These are phyloP conservation scores for Beauveria pseudobassiana DNA, from an alignment of 2,329 filamentous ascomycete species.

Conservation along the genomic window DNA sequence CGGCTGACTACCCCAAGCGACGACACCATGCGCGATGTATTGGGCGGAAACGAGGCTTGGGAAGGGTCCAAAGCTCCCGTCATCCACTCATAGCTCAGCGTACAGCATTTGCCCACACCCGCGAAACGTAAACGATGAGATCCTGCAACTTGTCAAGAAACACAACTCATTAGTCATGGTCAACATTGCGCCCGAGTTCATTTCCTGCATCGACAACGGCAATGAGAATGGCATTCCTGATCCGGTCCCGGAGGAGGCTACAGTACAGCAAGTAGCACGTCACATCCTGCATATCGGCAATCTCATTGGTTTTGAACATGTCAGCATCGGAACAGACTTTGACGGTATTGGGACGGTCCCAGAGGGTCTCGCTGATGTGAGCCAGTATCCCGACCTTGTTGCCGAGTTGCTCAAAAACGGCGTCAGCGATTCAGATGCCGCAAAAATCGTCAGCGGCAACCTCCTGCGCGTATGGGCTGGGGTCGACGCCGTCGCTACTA, in stretches of 20 bases:
- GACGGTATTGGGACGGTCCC: conserved; percentile 67
- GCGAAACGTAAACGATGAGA: conserved; percentile 80
- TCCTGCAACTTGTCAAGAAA: conserved; percentile 68
- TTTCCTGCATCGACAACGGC: conserved; percentile 60
- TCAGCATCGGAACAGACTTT: conserved; percentile 85
- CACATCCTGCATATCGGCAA: conserved; percentile 80
- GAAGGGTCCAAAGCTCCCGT: conserved; percentile 69
- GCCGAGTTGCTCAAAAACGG: conserved; percentile 66
- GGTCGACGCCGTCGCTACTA: conserved; percentile 62
- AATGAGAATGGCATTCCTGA: conserved; percentile 59
- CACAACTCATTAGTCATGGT: conserved; percentile 79
- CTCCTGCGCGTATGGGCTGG: conserved; percentile 76
- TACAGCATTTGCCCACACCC: conserved; percentile 78
- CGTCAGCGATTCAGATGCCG: conserved; percentile 64
- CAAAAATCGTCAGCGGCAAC: conserved; percentile 73
- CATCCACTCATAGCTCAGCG: conserved; percentile 83
- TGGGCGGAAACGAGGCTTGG: conserved; percentile 59
- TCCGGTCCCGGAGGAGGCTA: conserved; percentile 60
- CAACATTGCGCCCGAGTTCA: conserved; percentile 78
- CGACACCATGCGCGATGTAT: conserved; percentile 79
- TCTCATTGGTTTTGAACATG: conserved; percentile 77
- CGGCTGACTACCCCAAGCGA: conserved; percentile 33
- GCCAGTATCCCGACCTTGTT: conserved; percentile 72
- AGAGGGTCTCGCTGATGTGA: conserved; percentile 73
- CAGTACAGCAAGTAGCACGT: conserved; percentile 66